phyloP scores from a whole-genome alignment of 1,284 basidiomycete genomes.

The Apiotrichum domesticum region DNA sequence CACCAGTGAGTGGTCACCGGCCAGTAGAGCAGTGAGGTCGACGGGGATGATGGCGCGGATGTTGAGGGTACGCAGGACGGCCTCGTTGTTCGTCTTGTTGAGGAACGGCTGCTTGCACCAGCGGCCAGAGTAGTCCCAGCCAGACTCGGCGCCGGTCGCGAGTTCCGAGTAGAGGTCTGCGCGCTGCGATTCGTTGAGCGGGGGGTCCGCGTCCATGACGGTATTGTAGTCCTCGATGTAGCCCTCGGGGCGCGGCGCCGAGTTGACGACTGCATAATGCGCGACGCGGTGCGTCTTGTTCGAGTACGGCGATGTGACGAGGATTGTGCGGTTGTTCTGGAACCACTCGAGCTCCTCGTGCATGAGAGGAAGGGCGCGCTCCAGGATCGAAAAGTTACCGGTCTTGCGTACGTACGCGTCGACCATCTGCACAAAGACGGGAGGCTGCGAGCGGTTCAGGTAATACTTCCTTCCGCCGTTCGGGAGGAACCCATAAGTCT shows the following conservation, averaged over 20 bases:
- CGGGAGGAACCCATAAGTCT: conserved; percentile 70
- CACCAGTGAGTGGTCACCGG: conserved; percentile 54
- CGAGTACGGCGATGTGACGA: conserved; percentile 68
- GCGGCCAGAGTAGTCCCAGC: conserved; percentile 48
- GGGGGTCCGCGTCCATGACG: conserved; percentile 57
- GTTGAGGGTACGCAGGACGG: conserved; percentile 65
- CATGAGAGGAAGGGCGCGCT: conserved; percentile 58
- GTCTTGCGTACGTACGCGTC: conserved; percentile 57
- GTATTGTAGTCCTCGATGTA: conserved; percentile 65
- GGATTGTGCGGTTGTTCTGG: conserved; percentile 65
- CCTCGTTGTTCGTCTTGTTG: conserved; percentile 47
- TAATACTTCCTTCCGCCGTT: conserved; percentile 68
- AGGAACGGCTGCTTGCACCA: conserved; percentile 53
- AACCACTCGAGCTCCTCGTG: conserved; percentile 75
- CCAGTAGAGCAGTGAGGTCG: conserved; percentile 74
- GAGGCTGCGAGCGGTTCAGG: conserved; percentile 82
- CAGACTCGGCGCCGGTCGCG: conserved; percentile 78
- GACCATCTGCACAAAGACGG: conserved; percentile 76
- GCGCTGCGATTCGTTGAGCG: conserved; percentile 58
- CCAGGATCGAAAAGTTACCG: conserved; percentile 59
- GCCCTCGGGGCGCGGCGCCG: conserved; percentile 77
- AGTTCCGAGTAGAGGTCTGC: conserved; percentile 78
- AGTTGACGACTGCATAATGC: conserved; percentile 68
- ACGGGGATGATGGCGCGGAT: conserved; percentile 65
- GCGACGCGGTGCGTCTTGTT: conserved; percentile 59